Percentiles rank a stretch among this genome's conserved stretches.
phyloP scores from a whole-genome alignment of 164 flowering plant species.

The Annona squamosa region DNA sequence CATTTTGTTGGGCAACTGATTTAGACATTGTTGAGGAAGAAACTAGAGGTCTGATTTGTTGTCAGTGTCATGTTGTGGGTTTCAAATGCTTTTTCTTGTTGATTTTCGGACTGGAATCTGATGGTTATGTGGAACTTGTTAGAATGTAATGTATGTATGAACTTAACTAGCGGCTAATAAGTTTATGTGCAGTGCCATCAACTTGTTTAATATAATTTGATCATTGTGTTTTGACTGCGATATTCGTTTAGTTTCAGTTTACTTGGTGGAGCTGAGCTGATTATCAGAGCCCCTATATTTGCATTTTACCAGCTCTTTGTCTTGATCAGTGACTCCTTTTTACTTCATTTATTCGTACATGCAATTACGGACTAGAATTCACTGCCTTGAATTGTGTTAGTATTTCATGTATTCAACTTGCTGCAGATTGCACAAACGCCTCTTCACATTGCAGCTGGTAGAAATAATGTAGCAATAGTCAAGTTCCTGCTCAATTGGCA shows the following conservation, averaged over 20 bases:
- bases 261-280: not conserved
- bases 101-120: no score
- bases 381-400: not conserved
- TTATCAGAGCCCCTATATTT: not conserved
- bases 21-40: no score
- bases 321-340: not conserved
- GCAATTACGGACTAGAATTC: not conserved
- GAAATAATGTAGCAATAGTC: slow-evolving; percentile 59
- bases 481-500: slow-evolving; percentile 60
- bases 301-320: not conserved
- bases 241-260: not conserved
- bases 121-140: no score
- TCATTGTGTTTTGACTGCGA: not conserved
- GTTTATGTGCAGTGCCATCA: not conserved
- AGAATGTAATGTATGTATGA: no score
- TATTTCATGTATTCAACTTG: not conserved
- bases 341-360: not conserved
- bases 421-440: slow-evolving; percentile 94
- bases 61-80: no score
- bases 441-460: slow-evolving; percentile 86
- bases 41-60: no score
- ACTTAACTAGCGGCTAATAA: not conserved
- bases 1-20: no score
- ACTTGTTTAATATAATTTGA: not conserved
- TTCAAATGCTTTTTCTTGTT: no score